Evolutionary conservation across 192 early-diverging fungal species (phyloP).

Genomic region (Rhizophagus clarus): DNA sequence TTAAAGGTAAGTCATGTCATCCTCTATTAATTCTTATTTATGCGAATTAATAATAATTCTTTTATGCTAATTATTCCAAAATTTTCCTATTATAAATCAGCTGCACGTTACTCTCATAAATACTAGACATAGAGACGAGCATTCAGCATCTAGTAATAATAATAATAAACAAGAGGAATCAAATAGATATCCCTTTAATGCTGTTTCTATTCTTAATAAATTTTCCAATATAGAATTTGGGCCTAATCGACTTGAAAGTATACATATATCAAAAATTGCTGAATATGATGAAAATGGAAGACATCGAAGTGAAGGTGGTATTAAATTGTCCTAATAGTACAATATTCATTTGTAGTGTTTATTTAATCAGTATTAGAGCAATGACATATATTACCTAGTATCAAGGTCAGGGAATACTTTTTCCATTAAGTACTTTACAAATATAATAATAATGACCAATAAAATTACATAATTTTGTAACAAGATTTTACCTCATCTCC

Average conservation of each 20-base stretch:
- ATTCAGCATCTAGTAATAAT: neutral
- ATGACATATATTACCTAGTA: no score
- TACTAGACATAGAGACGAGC: neutral
- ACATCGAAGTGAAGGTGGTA: neutral
- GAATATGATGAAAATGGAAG: neutral
- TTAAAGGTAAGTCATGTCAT: slow-evolving; percentile 3
- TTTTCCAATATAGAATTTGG: neutral
- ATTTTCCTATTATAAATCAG: neutral
- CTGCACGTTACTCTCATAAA: slow-evolving; percentile 20
- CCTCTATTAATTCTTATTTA: neutral
- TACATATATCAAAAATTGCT: slow-evolving; percentile 9
- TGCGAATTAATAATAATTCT: neutral
- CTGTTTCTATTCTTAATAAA: neutral
- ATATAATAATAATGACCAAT: no score
- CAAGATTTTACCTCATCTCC: no score
- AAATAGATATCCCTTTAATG: neutral
- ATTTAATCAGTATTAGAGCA: no score
- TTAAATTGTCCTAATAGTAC: neutral
- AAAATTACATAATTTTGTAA: no score
- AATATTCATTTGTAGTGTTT: neutral
- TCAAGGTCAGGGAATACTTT: no score
- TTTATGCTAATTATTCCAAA: neutral
- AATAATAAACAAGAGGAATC: neutral
- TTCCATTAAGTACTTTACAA: no score
- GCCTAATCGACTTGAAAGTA: neutral